These are phyloP conservation scores for Alternaria arborescens DNA, from an alignment of 2,329 filamentous ascomycete species.

Conservation along the genomic window DNA sequence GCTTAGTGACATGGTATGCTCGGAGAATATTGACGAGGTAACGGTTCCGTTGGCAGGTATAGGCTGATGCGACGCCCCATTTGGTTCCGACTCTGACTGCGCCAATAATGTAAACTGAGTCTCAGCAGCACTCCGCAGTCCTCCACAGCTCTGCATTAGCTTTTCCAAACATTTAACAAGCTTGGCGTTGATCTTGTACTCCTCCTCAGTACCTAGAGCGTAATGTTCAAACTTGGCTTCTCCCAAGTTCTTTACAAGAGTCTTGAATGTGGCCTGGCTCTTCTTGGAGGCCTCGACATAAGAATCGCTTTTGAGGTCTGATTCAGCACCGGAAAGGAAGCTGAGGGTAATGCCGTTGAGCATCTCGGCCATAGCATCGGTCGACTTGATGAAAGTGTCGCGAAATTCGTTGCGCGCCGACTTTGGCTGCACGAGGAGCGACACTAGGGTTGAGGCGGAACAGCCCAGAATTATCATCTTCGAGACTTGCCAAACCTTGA, in stretches of 20 bases:
- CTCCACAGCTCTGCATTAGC: conserved; percentile 87
- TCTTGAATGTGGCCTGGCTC: conserved; percentile 73
- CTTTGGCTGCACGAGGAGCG: conserved; percentile 78
- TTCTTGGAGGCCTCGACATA: conserved; percentile 69
- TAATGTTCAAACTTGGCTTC: conserved; percentile 94
- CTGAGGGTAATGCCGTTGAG: conserved; percentile 81
- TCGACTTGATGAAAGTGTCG: conserved; percentile 75
- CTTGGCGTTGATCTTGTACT: conserved; percentile 80
- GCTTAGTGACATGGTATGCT: conserved; percentile 31
- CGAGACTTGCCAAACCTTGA: conserved; percentile 77
- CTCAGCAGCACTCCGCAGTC: conserved; percentile 84
- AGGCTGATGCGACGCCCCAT: conserved; percentile 22
- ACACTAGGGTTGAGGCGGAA: conserved; percentile 59
- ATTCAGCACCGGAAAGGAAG: conserved; percentile 83
- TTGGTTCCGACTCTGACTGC: conserved; percentile 58
- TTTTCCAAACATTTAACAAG: conserved; percentile 86
- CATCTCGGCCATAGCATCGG: conserved; percentile 80
- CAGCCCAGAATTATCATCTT: conserved; percentile 66
- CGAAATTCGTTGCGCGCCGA: conserved; percentile 79
- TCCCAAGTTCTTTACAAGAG: conserved; percentile 77
- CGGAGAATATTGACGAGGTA: conserved; percentile 37
- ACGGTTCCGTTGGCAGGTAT: conserved; percentile 29
- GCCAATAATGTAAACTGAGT: conserved; percentile 87
- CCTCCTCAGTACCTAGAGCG: conserved; percentile 76
- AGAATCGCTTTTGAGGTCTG: conserved; percentile 73